Base-by-base conservation (phyloP, 139 green algal species). In the Volvox reticuliferus region DNA sequence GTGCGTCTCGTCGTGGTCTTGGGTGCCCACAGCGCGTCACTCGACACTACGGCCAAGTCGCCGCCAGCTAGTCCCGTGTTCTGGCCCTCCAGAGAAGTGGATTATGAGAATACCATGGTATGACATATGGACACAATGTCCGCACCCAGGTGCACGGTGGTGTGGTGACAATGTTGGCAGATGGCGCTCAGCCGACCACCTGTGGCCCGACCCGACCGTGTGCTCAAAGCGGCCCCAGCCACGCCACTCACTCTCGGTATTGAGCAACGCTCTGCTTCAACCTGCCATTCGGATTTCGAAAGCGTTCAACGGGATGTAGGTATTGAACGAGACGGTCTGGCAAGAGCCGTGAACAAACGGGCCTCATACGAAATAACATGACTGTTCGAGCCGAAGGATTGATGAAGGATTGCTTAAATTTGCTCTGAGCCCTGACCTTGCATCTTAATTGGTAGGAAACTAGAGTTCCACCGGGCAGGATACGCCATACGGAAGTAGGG, bases 181-280 rank as follows among this genome's bases (percentile, higher is more conserved):
- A 73, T 73, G 65, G 21, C 65, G 21, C 12, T 30, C 21, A 3
- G 21, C 21, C 12, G 65, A 5, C 65, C 65, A 12, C 24, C 12
- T 30, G 12, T 73, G 21, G 16, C 65, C 24, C 2, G 65, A 2
- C 65, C 65, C 24, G 24, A 16, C 16, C 9, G 16, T 24, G 65
- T 28, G 9, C 65, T 73, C 21, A 16, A 28, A 73, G 21, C 21
- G 24, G 2, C 65, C 65, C 65, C 65, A 73, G 65, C 65, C 65
- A 9, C 6, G 21, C 65, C 37, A 82, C 86, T 63, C 35, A 90
- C 86, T 28, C 24, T 1, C 91, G 81, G 50, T 94, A 94, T 61
- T 94, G 79, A 1, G 12, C 20, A 1, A 94, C 55, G 61, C 92
- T 92, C n/a, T 88, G 44, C n/a, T 91, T 83, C n/a, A 94, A 28